A percentile compares a stretch with the other conserved stretches of the same genome.
phyloP scores from a whole-genome alignment of 1,284 basidiomycete species.

The Fomes fomentarius region DNA sequence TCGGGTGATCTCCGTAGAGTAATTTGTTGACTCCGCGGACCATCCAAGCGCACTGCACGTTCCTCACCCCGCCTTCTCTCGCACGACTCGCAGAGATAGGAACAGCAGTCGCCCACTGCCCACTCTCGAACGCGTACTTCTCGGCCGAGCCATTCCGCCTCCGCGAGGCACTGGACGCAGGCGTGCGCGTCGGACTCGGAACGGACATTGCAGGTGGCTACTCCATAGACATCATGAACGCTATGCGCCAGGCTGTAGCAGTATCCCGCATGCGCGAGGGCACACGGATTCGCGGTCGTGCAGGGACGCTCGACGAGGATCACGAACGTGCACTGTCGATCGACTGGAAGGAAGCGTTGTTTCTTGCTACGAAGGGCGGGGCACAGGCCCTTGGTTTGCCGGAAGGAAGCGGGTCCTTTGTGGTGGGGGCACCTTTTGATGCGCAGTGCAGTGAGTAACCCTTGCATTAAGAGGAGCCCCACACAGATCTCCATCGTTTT shows the following conservation, averaged over 20 bases:
- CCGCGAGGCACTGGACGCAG: conserved; percentile 68
- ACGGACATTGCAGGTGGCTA: conserved; percentile 89
- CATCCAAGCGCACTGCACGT: conserved; percentile 87
- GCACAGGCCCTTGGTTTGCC: conserved; percentile 64
- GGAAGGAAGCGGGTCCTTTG: conserved; percentile 54
- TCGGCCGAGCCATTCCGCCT: conserved; percentile 74
- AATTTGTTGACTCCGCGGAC: conserved; percentile 64
- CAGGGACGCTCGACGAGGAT: conserved; percentile 9
- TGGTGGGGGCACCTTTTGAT: conserved; percentile 76
- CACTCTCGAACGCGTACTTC: conserved; percentile 85
- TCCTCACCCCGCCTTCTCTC: conserved; percentile 56
- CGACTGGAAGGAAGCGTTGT: conserved; percentile 77
- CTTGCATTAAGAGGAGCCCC: no score
- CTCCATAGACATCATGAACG: conserved; percentile 71
- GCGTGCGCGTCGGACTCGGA: conserved; percentile 76
- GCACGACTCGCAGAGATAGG: conserved; percentile 51
- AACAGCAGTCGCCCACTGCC: conserved; percentile 81
- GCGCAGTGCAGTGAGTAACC: conserved; percentile 76
- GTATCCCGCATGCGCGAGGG: conserved; percentile 77
- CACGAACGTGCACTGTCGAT: conserved; percentile 24
- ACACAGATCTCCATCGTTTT: no score
- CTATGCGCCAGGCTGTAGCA: conserved; percentile 79
- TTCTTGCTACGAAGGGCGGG: conserved; percentile 80
- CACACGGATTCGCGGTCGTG: conserved; percentile 31
- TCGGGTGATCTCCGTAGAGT: conserved; percentile 40